These are phyloP conservation scores for Triangularia setosa DNA, from an alignment of 2,329 filamentous ascomycete species.

Conservation along the genomic window DNA sequence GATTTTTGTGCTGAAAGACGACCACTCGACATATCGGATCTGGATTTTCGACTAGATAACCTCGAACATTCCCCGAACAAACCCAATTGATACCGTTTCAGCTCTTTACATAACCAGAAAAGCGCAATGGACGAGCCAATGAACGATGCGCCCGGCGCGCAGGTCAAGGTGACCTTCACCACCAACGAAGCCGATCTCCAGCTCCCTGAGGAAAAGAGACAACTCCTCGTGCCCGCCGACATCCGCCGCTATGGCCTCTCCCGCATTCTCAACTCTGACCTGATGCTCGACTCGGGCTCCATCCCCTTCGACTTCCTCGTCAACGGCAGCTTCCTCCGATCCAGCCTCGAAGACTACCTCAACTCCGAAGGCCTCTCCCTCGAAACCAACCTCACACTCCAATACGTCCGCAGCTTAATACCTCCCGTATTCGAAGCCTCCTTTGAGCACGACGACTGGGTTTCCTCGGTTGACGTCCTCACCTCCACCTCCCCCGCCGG, in stretches of 20 bases:
- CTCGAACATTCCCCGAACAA: background rate
- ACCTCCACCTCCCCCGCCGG: constrained; percentile 62
- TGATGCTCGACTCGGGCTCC: constrained; percentile 64
- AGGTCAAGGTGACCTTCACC: constrained; percentile 66
- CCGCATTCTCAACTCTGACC: constrained; percentile 67
- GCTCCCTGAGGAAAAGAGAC: constrained; percentile 58
- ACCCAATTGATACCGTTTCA: background rate
- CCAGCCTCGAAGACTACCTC: constrained; percentile 87
- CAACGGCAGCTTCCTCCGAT: constrained; percentile 86
- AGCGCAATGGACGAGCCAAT: constrained; percentile 28
- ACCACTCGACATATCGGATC: background rate
- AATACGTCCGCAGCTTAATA: constrained; percentile 89
- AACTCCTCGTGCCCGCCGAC: constrained; percentile 61
- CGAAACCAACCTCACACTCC: constrained; percentile 80
- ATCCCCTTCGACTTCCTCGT: constrained; percentile 92
- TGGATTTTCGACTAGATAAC: background rate
- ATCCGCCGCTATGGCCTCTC: constrained; percentile 68
- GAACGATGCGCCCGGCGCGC: constrained; percentile 37
- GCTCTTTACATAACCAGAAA: background rate
- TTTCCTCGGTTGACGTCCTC: constrained; percentile 79
- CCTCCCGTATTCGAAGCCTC: constrained; percentile 85
- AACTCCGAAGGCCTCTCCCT: constrained; percentile 80
- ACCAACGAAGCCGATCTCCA: constrained; percentile 60
- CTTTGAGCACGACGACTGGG: constrained; percentile 98
- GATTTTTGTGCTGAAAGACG: background rate